Base-by-base conservation (phyloP, 1,284 basidiomycete species). In the Fistulina hepatica region DNA sequence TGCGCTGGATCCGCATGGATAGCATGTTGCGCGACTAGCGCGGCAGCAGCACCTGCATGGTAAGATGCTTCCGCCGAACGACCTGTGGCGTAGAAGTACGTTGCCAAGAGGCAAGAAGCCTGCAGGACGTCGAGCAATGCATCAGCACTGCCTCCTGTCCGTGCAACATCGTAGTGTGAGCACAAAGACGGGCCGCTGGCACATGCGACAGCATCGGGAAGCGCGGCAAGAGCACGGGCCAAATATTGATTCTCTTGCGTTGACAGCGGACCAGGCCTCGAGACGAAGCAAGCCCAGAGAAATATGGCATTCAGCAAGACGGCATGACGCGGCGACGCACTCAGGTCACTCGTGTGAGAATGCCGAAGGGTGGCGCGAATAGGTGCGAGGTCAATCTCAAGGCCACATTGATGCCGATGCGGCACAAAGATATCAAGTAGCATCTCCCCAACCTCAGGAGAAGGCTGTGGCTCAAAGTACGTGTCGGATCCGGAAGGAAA, bases 281-380 rank as follows among this genome's bases (percentile, higher is more conserved):
- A 82, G 31, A 84, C 67, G 52, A 78, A 81, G 53, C 81, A 83
- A 2, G 81, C 78, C 76, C 81, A 83, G 4, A 85, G 68, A 53
- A 75, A 85, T 49, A 85, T 78, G 41, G 81, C 68, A 51, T 84
- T 81, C 67, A 82, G 73, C 9, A 86, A 65, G 32, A 69, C 73
- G 6, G 81, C 76, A 49, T 85, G 82, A 19, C 71, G 71, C 39
- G 77, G 77, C n/a, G n/a, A n/a, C n/a, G n/a, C n/a, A n/a, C n/a
- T n/a, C n/a, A n/a, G n/a, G n/a, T n/a, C n/a, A n/a, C n/a, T n/a
- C n/a, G n/a, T n/a, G n/a, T n/a, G n/a, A n/a, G n/a, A n/a, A n/a
- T n/a, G n/a, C 6, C 27, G 27, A 35, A 81, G 60, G 24, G 70
- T 76, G 33, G 75, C 74, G 21, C 74, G 63, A 22, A 85, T 61